Percentiles rank a stretch among this genome's conserved stretches.
Evolutionary conservation across 75 land plant species (phyloP).

Genomic region (Azolla pinnata): DNA sequence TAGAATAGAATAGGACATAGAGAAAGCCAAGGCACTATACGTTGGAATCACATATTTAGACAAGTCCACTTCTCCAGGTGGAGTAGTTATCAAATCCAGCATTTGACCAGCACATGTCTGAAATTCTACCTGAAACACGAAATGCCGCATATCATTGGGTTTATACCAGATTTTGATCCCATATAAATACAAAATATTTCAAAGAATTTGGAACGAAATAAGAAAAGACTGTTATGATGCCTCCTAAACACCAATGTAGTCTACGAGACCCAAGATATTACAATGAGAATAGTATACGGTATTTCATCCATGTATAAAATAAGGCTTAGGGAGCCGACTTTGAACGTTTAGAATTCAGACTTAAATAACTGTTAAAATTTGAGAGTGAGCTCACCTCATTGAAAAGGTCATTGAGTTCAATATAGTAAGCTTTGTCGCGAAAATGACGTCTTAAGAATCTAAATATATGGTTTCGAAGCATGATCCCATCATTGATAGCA

Average conservation of each 20-base stretch:
- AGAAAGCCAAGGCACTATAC: too few relatives aligned
- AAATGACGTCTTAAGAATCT: slow-evolving; percentile 76
- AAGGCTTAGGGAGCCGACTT: not conserved
- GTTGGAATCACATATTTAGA: slow-evolving; percentile 68
- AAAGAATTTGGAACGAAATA: too few relatives aligned
- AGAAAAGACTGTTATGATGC: too few relatives aligned
- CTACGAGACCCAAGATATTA: too few relatives aligned
- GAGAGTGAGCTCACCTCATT: slow-evolving; percentile 55
- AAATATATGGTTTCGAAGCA: slow-evolving; percentile 76
- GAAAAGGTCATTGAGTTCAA: slow-evolving; percentile 79
- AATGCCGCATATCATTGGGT: not conserved
- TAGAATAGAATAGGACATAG: too few relatives aligned
- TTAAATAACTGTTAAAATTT: not conserved
- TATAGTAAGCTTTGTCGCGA: slow-evolving; percentile 62
- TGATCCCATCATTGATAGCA: slow-evolving; percentile 87
- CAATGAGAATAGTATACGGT: too few relatives aligned
- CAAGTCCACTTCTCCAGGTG: slow-evolving; percentile 84
- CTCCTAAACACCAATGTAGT: too few relatives aligned
- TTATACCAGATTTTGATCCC: too few relatives aligned
- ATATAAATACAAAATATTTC: too few relatives aligned
- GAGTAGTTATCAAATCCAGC: slow-evolving; percentile 90
- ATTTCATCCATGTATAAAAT: not conserved
- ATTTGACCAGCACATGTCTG: slow-evolving; percentile 95
- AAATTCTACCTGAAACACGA: slow-evolving; percentile 64
- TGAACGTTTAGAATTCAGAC: not conserved